Percentiles rank a stretch among this genome's conserved stretches.
These are phyloP conservation scores for Lomentospora prolificans DNA, from an alignment of 2,329 filamentous ascomycete genomes.

Conservation along the genomic window DNA sequence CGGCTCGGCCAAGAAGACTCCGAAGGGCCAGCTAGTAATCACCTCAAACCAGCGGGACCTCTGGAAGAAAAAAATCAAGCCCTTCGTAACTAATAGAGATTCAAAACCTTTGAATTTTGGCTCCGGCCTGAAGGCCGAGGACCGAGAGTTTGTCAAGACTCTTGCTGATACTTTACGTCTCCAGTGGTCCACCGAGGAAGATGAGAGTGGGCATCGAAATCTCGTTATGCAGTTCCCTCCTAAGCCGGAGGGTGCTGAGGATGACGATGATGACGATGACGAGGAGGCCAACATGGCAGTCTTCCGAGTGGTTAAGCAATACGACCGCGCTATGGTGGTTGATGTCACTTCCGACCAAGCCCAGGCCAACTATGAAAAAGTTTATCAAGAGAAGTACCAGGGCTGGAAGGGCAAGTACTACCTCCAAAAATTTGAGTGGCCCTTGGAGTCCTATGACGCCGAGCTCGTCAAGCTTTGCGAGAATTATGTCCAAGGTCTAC, in stretches of 20 bases:
- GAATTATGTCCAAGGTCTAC: conserved; percentile 94
- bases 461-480: conserved; percentile 77
- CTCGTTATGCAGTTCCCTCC: conserved; percentile 41
- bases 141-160: conserved; percentile 89
- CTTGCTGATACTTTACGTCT: conserved; percentile 56
- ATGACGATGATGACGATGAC: conserved; percentile 48
- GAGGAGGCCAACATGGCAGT: conserved; percentile 83
- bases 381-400: conserved; percentile 84
- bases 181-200: conserved; percentile 47
- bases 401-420: conserved; percentile 96
- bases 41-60: conserved; percentile 72
- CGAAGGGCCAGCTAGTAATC: conserved; percentile 58
- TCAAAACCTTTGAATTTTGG: conserved; percentile 63
- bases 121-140: conserved; percentile 61
- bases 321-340: conserved; percentile 80
- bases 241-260: conserved; percentile 22
- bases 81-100: conserved; percentile 65
- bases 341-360: conserved; percentile 73
- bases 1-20: conserved; percentile 41
- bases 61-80: conserved; percentile 71
- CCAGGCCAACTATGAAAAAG: conserved; percentile 65
- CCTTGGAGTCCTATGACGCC: conserved; percentile 60
- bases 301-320: conserved; percentile 75
- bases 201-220: conserved; percentile 44
- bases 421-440: conserved; percentile 82